These are phyloP conservation scores for Podospora pseudocomata DNA, from an alignment of 495 filamentous ascomycete species.

Conservation along the genomic window DNA sequence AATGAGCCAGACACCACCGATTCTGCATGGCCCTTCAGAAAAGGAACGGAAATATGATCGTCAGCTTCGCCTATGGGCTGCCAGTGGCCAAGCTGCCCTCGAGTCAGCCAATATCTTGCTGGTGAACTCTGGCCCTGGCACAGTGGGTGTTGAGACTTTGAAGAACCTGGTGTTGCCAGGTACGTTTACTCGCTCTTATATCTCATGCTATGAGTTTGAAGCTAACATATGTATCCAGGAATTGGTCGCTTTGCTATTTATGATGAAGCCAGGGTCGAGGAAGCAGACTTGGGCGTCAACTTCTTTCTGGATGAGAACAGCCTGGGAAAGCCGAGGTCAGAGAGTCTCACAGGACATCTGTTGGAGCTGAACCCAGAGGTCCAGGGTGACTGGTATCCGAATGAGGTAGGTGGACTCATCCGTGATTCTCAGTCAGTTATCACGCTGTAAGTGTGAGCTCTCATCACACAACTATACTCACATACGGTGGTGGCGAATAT, in stretches of 20 bases:
- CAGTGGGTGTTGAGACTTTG: conserved; percentile 84
- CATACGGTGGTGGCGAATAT: background rate
- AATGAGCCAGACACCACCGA: conserved; percentile 48
- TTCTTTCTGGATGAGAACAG: conserved; percentile 86
- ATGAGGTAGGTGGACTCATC: conserved; percentile 32
- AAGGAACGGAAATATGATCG: conserved; percentile 95
- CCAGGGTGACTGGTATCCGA: conserved; percentile 58
- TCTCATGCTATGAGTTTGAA: background rate
- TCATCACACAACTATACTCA: conserved; percentile 17
- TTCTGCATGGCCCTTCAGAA: conserved; percentile 63
- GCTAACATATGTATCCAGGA: conserved; percentile 43
- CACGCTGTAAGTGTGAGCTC: background rate
- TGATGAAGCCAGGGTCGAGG: conserved; percentile 70
- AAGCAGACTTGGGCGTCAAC: conserved; percentile 87
- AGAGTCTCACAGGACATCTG: conserved; percentile 69
- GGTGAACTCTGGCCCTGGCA: conserved; percentile 76
- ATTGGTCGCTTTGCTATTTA: conserved; percentile 94
- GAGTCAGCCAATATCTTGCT: conserved; percentile 87
- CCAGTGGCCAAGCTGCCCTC: conserved; percentile 82
- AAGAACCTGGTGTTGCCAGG: conserved; percentile 94
- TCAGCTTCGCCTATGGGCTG: conserved; percentile 93
- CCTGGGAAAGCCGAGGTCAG: conserved; percentile 75
- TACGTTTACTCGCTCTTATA: conserved; percentile 23
- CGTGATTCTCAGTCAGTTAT: background rate
- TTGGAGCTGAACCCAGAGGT: conserved; percentile 96